Percentiles rank a stretch among this genome's conserved stretches.
Conservation (phyloP, 2,329 filamentous ascomycete species). For the Aurifilum marmelostoma region DNA sequence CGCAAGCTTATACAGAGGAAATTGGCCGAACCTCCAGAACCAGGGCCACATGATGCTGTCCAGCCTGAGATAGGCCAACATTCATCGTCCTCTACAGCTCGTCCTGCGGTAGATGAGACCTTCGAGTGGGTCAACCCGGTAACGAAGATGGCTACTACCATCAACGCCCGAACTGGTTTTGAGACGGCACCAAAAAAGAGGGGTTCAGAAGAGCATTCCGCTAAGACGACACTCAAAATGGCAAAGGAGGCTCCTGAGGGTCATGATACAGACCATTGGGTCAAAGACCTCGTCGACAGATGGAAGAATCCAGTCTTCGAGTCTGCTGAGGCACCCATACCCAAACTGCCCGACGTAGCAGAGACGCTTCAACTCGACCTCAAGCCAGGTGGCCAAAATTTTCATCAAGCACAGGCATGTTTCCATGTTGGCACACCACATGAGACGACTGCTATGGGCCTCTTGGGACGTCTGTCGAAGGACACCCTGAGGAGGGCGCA, state of each 20-base stretch:
- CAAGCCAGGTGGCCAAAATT: conserved; percentile 23
- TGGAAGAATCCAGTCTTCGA: conserved; percentile 82
- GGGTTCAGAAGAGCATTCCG: conserved; percentile 25
- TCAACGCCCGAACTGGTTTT: conserved; percentile 63
- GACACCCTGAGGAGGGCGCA: conserved; percentile 60
- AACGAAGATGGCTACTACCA: conserved; percentile 52
- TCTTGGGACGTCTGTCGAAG: conserved; percentile 62
- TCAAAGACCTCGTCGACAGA: conserved; percentile 60
- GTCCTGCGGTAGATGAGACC: conserved; percentile 37
- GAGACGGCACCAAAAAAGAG: too few relatives aligned
- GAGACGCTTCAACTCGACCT: conserved; percentile 35
- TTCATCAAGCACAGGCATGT: conserved; percentile 15
- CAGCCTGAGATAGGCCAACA: background rate
- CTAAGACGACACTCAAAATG: conserved; percentile 2
- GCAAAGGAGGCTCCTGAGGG: conserved; percentile 32
- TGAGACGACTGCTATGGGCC: conserved; percentile 31
- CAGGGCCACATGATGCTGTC: too few relatives aligned
- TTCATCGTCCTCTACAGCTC: background rate
- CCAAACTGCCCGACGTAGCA: conserved; percentile 42
- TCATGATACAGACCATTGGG: conserved; percentile 49
- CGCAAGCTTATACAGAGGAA: conserved; percentile 1
- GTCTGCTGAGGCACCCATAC: conserved; percentile 49
- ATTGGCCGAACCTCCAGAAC: background rate
- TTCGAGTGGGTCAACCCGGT: conserved; percentile 64
- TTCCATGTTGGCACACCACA: conserved; percentile 19